Base-by-base conservation (phyloP, 805 yeast species). In the Candida caryicola region DNA sequence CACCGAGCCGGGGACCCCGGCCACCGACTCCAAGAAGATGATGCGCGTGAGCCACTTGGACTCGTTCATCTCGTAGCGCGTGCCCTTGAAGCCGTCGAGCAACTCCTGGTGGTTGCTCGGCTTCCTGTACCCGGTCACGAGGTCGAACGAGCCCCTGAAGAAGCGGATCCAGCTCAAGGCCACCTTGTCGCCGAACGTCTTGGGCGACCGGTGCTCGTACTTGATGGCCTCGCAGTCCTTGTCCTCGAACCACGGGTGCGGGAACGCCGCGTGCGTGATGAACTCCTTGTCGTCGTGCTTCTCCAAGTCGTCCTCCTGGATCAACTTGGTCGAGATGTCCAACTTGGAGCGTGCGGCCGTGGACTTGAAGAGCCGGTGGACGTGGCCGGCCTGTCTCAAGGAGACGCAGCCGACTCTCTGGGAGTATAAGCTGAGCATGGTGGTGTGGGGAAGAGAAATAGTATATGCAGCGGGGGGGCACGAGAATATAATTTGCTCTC, bases 1-100 rank as follows among this genome's bases (percentile, higher is more conserved):
- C 33, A 79, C 84, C 70, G 81, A 76, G 8, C 90, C 89, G 1
- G 90, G 90, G n/a, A 82, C 85, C 6, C 87, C 89, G 4, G 90
- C 90, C 39, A 83, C 71, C 43, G 81, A 73, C 57, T 82, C 90
- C 47, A 82, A 68, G 49, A 83, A 81, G 27, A 83, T 75, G 40
- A 74, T 60, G 37, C 84, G 57, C 5, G 78, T 74, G 41, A 83
- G 49, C 89, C 89, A 83, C 51, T 79, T 77, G 37, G 64, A 68
- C 17, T 74, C 75, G 4, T 82, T 77, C 85, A 82, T 77, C 36
- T 64, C 64, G 45, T 68, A 73, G 34, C 74, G 50, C 1, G 71
- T 67, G 8, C 70, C 71, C 18, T 55, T 55, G 35, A 61, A 64
- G 7, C 57, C 53, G 34, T 54, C 38, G 4, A 47, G 48, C 31